Evolutionary conservation across 768 basidiomycete species (phyloP).

Genomic region (Leccinum subtestaceum): DNA sequence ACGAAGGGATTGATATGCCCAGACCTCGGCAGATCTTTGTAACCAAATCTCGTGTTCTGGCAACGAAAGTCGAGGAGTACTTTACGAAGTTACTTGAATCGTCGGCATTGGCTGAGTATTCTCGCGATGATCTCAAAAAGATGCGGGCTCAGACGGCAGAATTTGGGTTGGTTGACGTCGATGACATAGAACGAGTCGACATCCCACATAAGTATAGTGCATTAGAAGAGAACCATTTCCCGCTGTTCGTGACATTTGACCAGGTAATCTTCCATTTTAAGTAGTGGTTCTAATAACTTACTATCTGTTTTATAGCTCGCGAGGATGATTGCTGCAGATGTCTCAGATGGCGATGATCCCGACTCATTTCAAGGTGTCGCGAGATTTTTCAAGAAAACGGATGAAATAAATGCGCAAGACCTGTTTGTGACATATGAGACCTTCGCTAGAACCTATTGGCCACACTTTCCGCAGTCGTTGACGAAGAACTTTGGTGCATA

Average conservation of each 20-base stretch:
- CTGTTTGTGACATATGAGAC: constrained; percentile 42
- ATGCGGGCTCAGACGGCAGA: constrained; percentile 21
- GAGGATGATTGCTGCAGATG: constrained; percentile 27
- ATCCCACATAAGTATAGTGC: constrained; percentile 51
- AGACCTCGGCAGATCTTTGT: constrained; percentile 71
- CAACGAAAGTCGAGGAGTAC: constrained; percentile 68
- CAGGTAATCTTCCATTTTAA: constrained; percentile 37
- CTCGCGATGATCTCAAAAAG: constrained; percentile 38
- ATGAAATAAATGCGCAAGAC: constrained; percentile 19
- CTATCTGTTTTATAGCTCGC: constrained; percentile 16
- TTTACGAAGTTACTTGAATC: constrained; percentile 52
- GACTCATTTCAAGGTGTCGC: constrained; percentile 3
- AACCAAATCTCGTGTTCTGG: constrained; percentile 64
- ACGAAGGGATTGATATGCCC: constrained; percentile 28
- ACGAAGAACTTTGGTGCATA: constrained; percentile 35
- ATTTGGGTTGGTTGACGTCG: constrained; percentile 33
- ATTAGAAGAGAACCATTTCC: constrained; percentile 60
- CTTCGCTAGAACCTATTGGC: constrained; percentile 58
- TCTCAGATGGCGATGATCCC: constrained; percentile 7
- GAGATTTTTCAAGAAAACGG: constrained; percentile 13
- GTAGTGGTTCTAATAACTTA: not conserved
- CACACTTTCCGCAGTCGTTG: constrained; percentile 49
- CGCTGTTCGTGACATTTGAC: constrained; percentile 67
- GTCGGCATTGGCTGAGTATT: constrained; percentile 34
- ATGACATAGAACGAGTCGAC: constrained; percentile 25